Base-by-base conservation (phyloP, 345 rosid species). In the Raphanus raphanistrum region DNA sequence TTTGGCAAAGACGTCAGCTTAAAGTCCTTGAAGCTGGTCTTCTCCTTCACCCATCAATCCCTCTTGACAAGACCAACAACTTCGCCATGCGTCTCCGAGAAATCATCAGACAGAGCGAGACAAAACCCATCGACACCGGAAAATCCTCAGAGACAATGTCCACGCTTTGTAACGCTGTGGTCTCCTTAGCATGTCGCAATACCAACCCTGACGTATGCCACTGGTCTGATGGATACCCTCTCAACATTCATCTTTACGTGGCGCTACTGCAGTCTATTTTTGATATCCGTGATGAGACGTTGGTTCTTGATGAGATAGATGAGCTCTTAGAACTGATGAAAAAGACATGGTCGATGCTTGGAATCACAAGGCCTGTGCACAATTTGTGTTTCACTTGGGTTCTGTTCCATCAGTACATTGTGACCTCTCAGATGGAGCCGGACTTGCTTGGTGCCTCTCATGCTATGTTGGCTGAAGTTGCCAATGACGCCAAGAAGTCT, bases 221-320 rank as follows among this genome's bases (percentile, higher is more conserved):
- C 66, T 94, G 98, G 98, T 95, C 95, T 0, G 96, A 94, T 27
- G 98, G 98, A 2, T 94, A 77, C 64, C 97, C 98, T 10, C 85
- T 94, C 25, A 94, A 92, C 64, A 62, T 94, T 2, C 87, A 87
- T 82, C 78, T 92, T 10, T 92, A 94, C 70, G 75, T 80, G 13
- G 68, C 88, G 0, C 89, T 94, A 59, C 90, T 94, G 27, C 90
- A 85, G 48, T 84, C 95, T 8, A 82, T 89, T 17, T 94, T 92
- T 33, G 97, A 94, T 54, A 70, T 86, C 25, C 81, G 90, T 67
- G 97, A 94, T 10, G 97, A 92, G 84, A 92, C 92, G 0, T 70
- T 84, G 16, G 96, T 94, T 43, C 89, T 92, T 25, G 97, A 94
- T 25, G 98, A 92, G 84, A 90, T 94, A 0, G 98, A 94, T 33